Base-by-base conservation (phyloP, 2,329 filamentous ascomycete genomes). In the Gaeumannomyces tritici region DNA sequence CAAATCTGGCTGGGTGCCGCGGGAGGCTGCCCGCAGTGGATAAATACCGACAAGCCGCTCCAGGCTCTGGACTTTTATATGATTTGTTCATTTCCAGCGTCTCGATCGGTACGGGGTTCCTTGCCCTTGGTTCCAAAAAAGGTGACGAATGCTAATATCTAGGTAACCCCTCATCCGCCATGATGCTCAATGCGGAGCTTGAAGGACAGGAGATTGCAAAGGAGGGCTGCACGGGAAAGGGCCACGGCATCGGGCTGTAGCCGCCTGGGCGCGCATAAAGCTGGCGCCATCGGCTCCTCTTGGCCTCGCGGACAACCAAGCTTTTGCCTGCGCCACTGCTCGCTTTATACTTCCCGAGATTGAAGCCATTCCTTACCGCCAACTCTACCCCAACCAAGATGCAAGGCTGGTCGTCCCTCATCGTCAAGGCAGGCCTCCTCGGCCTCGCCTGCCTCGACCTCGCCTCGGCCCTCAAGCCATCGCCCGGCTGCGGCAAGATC, bases 361-460 rank as follows among this genome's bases (percentile, higher is more conserved):
- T 51, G 3, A 21, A 8, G 33, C 33, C n/a, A n/a, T n/a, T 8
- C 6, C 42, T 9, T 7, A 2, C 8, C 11, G 21, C 18, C 3
- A n/a, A n/a, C 42, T 51, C 42, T 21, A 51, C 2, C 18, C 7
- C 4, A 8, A 51, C 42, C 21, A 51, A 51, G 21, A 51, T 51
- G 42, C 42, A 51, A n/a, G 42, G 42, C 42, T 51, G 42, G 42
- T 60, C 59, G 13, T 42, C 27, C 18, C 8, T 60, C 13, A 9
- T 56, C 2, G 26, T 31, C 24, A 42, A 60, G n/a, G 28, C 59
- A 6, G 26, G 59, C 35, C 15, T 60, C 26, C 59, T 60, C 5
- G 42, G 35, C 59, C 42, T 62, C 9, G 61, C 18, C 59, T 57
- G 58, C 24, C 42, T 65, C 8, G 42, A n/a, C 42, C 42, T n/a